phyloP scores from a whole-genome alignment of 371 early-diverging fungal genomes.

The Mucor lusitanicus region DNA sequence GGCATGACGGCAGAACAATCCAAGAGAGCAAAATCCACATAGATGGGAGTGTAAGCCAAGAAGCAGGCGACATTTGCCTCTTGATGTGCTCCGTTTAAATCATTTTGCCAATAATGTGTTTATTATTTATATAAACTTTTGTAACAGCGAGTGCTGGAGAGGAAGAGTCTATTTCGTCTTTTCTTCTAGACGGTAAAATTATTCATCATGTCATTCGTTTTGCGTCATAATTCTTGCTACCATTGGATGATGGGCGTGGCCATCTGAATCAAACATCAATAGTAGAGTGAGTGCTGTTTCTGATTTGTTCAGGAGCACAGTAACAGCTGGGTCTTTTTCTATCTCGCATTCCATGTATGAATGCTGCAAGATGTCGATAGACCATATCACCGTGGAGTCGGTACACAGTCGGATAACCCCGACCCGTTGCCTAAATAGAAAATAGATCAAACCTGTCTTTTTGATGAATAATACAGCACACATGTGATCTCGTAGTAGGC shows the following conservation, averaged over 20 bases:
- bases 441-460: not conserved
- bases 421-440: not conserved
- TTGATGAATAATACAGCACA: not conserved
- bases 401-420: not conserved
- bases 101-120: not conserved
- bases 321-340: not conserved
- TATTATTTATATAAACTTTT: not conserved
- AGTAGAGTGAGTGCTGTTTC: not conserved
- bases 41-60: not conserved
- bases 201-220: constrained; percentile 9
- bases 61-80: not conserved
- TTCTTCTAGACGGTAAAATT: constrained; percentile 12
- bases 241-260: not conserved
- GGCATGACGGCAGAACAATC: not conserved
- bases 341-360: not conserved
- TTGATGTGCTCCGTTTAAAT: not conserved
- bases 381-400: not conserved
- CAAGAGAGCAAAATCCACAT: not conserved
- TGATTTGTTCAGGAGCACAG: not conserved
- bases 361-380: not conserved
- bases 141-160: not conserved
- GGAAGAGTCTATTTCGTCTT: too few relatives aligned
- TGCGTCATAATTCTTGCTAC: not conserved
- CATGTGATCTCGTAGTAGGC: not conserved
- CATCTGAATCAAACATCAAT: not conserved